Evolutionary conservation across 805 yeast species (phyloP), one percentile per base, ranked within the genome.

Genomic region (Lipomyces chichibuensis): DNA sequence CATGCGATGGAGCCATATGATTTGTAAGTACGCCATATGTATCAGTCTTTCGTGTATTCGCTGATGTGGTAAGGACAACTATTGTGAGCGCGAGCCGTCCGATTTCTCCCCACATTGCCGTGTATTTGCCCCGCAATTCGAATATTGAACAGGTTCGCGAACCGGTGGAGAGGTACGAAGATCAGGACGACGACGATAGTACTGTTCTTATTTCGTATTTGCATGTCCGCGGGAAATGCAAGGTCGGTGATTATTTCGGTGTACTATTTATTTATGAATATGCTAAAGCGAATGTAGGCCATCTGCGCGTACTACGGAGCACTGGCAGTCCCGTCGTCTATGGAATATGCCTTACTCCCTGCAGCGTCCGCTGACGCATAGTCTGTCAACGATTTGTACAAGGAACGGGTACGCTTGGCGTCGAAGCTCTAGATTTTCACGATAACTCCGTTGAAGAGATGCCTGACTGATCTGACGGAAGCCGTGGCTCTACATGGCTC

Each of bases 91-190:
- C 64, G 5, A 61, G 66, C 8, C 32, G 56, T 20, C 20, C 51
- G 13, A 23, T 70, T 2, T 64, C 74, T n/a, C 59, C 65, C 3
- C 69, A 73, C 43, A 20, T 73, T 14, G 70, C 71, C 7, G 49
- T 72, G 23, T 73, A 62, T 54, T 60, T 73, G 3, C 75, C 75
- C 2, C 65, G 72, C 35, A 72, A 59, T 32, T 59, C 73, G 3
- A 59, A 70, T 43, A 52, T 69, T 3, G 61, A 61, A n/a, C 72
- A 73, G 29, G 53, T 73, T 7, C 62, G 65, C 29, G 46, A 37
- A 6, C 39, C 17, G n/a, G 27, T 14, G 35, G n/a, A 17, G 13
- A 39, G 46, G 2, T 6, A n/a, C 37, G 25, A 46, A 25, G n/a
- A 17, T 14, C 52, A 35, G 13, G 64, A 23, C 60, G 9, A 6